These are phyloP conservation scores for Colletotrichum coccodes DNA, from an alignment of 2,329 filamentous ascomycete species.

Conservation along the genomic window DNA sequence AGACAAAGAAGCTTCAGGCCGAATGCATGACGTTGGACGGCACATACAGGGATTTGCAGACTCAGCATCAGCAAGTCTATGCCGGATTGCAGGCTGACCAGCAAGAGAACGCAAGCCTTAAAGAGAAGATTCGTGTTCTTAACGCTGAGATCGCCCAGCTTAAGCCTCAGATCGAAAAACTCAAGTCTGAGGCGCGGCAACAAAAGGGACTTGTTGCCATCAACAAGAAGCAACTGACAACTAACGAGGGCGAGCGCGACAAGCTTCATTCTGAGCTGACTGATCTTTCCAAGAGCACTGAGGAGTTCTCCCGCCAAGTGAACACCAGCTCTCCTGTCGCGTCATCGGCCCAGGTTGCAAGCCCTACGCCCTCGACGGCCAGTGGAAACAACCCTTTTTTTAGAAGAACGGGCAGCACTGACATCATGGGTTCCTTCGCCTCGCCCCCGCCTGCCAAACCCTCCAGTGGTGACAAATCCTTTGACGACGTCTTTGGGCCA, in stretches of 20 bases:
- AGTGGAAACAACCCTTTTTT: conserved; percentile 97
- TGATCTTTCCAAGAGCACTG: conserved; percentile 71
- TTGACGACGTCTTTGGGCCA: conserved; percentile 88
- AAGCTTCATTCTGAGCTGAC: conserved; percentile 85
- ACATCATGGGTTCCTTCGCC: conserved; percentile 65
- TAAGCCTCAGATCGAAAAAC: conserved; percentile 92
- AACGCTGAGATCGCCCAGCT: conserved; percentile 86
- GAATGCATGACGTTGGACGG: conserved; percentile 88
- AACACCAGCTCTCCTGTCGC: conserved; percentile 61
- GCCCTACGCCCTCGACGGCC: conserved; percentile 74
- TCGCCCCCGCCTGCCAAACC: conserved; percentile 55
- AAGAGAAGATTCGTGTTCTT: conserved; percentile 85
- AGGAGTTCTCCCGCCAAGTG: conserved; percentile 65
- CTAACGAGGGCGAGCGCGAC: conserved; percentile 88
- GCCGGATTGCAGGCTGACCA: conserved; percentile 85
- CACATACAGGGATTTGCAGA: conserved; percentile 82
- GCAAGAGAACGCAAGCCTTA: conserved; percentile 85
- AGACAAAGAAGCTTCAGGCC: conserved; percentile 85
- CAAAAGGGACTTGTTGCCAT: conserved; percentile 97
- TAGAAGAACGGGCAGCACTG: conserved; percentile 72
- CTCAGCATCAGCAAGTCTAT: conserved; percentile 81
- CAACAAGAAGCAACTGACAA: conserved; percentile 96
- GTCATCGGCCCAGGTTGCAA: conserved; percentile 65
- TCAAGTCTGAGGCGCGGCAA: conserved; percentile 90
- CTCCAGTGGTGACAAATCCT: conserved; percentile 71